These are phyloP conservation scores for Alisma plantagoaquatica DNA, from an alignment of 106 monocot genomes.

Conservation along the genomic window DNA sequence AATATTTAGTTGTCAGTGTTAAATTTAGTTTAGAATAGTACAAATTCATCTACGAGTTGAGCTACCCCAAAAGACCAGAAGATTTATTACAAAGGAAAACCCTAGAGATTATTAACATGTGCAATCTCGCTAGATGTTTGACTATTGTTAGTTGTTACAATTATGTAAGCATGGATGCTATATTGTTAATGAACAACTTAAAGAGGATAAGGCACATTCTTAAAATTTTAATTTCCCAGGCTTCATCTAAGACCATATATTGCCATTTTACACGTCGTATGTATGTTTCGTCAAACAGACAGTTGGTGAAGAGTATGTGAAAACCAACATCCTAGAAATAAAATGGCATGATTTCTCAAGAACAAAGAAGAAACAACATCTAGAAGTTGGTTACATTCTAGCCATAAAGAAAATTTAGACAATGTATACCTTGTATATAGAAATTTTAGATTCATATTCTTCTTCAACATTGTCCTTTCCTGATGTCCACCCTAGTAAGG, in stretches of 20 bases:
- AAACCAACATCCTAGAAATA: constrained; percentile 70
- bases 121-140: too few species aligned
- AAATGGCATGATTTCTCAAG: not conserved
- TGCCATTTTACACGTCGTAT: constrained; percentile 91
- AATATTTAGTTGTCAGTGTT: too few species aligned
- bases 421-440: constrained; percentile 70
- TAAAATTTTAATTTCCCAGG: constrained; percentile 97
- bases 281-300: constrained; percentile 92
- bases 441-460: constrained; percentile 88
- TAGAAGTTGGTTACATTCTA: not conserved
- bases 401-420: not conserved
- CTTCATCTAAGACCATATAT: constrained; percentile 99
- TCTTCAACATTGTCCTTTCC: constrained; percentile 72
- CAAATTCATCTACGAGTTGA: too few species aligned
- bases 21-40: too few species aligned
- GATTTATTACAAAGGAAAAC: too few species aligned
- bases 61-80: too few species aligned
- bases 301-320: constrained; percentile 96
- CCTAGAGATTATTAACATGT: too few species aligned
- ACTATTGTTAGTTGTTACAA: too few species aligned
- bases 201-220: too few species aligned
- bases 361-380: not conserved
- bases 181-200: too few species aligned
- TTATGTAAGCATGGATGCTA: too few species aligned
- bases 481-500: constrained; percentile 84